Evolutionary conservation across 306 rosid species (phyloP).

Genomic region (Amphicarpaea edgeworthii): DNA sequence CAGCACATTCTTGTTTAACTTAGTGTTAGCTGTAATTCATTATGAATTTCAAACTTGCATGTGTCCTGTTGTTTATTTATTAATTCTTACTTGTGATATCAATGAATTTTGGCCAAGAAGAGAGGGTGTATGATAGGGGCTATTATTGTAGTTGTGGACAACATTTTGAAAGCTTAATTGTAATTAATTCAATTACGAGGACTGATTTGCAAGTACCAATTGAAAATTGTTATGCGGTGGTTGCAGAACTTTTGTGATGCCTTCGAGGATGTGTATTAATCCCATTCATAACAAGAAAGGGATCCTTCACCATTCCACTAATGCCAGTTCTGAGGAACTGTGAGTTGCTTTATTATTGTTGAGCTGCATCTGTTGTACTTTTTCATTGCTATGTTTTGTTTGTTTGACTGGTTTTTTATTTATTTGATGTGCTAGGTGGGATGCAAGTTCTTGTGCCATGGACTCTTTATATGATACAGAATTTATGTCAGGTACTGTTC

Average conservation of each 20-base stretch:
- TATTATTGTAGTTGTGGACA: neutral
- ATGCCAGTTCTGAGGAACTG: conserved; percentile 76
- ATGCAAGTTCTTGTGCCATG: conserved; percentile 82
- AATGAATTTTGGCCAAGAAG: neutral
- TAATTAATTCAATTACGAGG: neutral
- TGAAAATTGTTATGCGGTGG: conserved; percentile 8
- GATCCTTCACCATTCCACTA: conserved; percentile 67
- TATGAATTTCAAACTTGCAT: neutral
- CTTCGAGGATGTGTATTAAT: conserved; percentile 93
- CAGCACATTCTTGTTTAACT: too few species aligned
- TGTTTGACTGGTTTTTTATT: conserved; percentile 13
- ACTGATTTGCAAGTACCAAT: neutral
- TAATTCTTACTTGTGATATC: neutral
- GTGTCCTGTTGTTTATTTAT: neutral
- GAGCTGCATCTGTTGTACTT: neutral
- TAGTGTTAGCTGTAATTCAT: neutral
- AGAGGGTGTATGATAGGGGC: neutral
- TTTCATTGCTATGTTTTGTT: neutral
- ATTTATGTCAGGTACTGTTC: conserved; percentile 75
- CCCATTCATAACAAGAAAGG: conserved; percentile 93
- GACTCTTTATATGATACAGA: conserved; percentile 81
- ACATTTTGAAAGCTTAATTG: neutral
- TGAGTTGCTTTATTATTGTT: conserved; percentile 44
- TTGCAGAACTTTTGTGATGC: conserved; percentile 94
- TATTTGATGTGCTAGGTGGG: conserved; percentile 64